Percentiles rank a stretch among this genome's conserved stretches.
Evolutionary conservation across 2,329 filamentous ascomycete species (phyloP).

Genomic region (Fusarium keratoplasticum): DNA sequence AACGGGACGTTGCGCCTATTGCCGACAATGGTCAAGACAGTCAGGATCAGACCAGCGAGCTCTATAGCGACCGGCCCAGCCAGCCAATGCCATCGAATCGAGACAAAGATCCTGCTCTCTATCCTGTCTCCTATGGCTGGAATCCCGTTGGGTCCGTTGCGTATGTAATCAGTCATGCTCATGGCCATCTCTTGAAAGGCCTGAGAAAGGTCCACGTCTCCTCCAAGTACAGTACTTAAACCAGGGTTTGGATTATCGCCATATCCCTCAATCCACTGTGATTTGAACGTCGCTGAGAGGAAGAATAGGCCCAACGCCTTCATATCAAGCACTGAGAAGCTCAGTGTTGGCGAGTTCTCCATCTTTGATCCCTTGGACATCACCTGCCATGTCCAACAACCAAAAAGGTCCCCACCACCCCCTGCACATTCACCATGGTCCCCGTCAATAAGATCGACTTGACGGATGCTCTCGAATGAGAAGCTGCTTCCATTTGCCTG

Average conservation of each 20-base stretch:
- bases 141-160: slow-evolving; percentile 1
- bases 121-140: background rate
- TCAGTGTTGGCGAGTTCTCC: background rate
- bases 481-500: slow-evolving; percentile 19
- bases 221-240: slow-evolving; percentile 10
- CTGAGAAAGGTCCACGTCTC: slow-evolving; percentile 7
- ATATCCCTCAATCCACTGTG: slow-evolving; percentile 7
- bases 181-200: slow-evolving; percentile 11
- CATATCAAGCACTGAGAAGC: background rate
- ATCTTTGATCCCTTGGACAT: background rate
- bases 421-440: background rate
- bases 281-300: background rate
- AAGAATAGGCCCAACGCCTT: background rate
- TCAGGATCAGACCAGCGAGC: background rate
- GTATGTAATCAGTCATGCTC: slow-evolving; percentile 23
- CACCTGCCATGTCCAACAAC: background rate
- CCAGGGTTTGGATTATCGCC: slow-evolving; percentile 9
- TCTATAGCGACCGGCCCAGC: slow-evolving; percentile 6
- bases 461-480: background rate
- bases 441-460: background rate
- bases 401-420: background rate
- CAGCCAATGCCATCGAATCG: slow-evolving; percentile 10
- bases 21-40: background rate
- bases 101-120: slow-evolving; percentile 7
- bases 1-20: slow-evolving; percentile 13